A percentile compares a stretch with the other conserved stretches of the same genome.
Evolutionary conservation across 2,329 filamentous ascomycete species (phyloP).

Genomic region (Diaporthe caulivora): DNA sequence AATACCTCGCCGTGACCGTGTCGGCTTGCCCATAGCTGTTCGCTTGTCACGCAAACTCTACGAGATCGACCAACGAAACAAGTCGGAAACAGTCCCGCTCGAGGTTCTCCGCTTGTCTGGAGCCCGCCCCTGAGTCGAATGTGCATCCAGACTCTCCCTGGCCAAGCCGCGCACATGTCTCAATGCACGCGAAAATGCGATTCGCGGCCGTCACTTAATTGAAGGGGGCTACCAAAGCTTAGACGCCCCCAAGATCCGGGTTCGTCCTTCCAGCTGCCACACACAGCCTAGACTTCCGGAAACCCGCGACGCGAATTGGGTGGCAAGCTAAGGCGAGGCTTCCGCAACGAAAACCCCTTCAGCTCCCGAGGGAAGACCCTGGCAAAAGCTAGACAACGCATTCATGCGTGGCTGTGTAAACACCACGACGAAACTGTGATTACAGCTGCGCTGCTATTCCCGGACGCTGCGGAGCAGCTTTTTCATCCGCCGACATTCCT

Average conservation of each 20-base stretch:
- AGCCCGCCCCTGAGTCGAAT: slow-evolving; percentile 20
- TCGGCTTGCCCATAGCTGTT: slow-evolving; percentile 1
- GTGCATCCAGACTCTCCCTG: background rate
- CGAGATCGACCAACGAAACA: slow-evolving; percentile 33
- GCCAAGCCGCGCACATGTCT: background rate
- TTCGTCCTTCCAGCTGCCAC: slow-evolving; percentile 10
- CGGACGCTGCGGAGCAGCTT: background rate
- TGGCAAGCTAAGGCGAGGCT: slow-evolving; percentile 13
- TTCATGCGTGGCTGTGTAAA: slow-evolving; percentile 28
- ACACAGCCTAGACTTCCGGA: slow-evolving; percentile 12
- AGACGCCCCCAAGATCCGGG: background rate
- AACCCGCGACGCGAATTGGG: background rate
- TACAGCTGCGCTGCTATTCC: background rate
- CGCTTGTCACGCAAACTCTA: slow-evolving; percentile 14
- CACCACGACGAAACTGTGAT: slow-evolving; percentile 2
- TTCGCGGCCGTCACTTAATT: background rate
- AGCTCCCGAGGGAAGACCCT: slow-evolving; percentile 13
- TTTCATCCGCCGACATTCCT: background rate
- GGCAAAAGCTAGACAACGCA: slow-evolving; percentile 21
- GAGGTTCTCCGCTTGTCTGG: slow-evolving; percentile 18
- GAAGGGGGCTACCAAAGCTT: background rate
- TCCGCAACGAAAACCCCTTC: slow-evolving; percentile 9
- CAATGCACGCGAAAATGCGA: slow-evolving; percentile 10
- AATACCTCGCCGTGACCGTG: slow-evolving; percentile 41
- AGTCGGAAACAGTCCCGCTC: slow-evolving; percentile 17